Base-by-base conservation (phyloP, 306 rosid genomes). In the Vigna trinervia region DNA sequence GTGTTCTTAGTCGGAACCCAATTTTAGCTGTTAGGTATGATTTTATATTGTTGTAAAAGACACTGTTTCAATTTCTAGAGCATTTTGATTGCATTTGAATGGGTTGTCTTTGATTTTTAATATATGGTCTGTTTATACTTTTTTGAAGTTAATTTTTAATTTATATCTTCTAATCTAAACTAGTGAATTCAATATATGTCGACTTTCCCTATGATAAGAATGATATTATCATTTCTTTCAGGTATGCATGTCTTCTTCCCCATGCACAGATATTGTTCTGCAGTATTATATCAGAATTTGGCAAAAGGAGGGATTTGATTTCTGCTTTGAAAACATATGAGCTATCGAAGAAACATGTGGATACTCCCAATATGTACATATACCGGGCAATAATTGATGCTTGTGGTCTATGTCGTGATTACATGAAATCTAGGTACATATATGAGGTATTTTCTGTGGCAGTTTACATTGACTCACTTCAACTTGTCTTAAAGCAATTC, bases 201-300 rank as follows among this genome's bases (percentile, higher is more conserved):
- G 36, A 36, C 63, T 68, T 12, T 76, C 20, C 52, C 26, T 66
- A 30, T 30, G 17, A 12, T 39, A 10, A 48, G 32, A 14, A 77
- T 79, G 71, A 82, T 75, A 43, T 59, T 80, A 56, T 79, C 48
- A 41, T 66, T 59, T 75, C 71, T 78, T 87, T 86, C 90, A 94
- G 98, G 89, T 94, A 89, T 85, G 97, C 98, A 39, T 79, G 89
- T 77, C 87, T 89, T 75, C 90, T 92, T 69, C 97, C 95, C 48
- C 88, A 94, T 19, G 86, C 91, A 22, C 86, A 87, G 34, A 85
- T 90, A 73, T 19, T 92, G 67, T 89, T 88, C 83, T 87, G 89
- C 84, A 85, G 83, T 73, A 87, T 86, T 67, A 89, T 94, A 74
- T 30, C 83, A 66, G 96, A 87, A 79, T 94, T 90, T 87, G 97